These are phyloP conservation scores for Tetrapyrgos nigripes DNA, from an alignment of 1,284 basidiomycete species.

Conservation along the genomic window DNA sequence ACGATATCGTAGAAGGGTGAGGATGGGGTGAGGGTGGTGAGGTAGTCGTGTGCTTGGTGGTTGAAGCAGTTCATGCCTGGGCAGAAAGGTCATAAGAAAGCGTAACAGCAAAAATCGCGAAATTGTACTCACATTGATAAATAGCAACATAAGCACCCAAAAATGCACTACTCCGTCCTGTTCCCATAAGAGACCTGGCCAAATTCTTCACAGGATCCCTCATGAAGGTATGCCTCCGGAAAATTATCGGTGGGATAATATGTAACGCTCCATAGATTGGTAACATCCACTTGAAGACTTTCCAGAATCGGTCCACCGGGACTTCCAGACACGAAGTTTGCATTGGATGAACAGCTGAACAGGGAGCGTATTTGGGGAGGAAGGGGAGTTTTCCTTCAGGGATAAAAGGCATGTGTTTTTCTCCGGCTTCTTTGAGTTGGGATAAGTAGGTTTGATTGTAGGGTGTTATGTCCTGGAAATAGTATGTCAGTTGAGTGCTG, in stretches of 20 bases:
- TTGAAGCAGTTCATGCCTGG: slow-evolving; percentile 80
- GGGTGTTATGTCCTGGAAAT: slow-evolving; percentile 46
- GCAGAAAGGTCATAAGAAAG: slow-evolving; percentile 8
- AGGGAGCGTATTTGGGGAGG: slow-evolving; percentile 63
- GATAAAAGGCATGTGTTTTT: slow-evolving; percentile 22
- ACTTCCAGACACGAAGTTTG: slow-evolving; percentile 73
- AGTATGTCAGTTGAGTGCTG: slow-evolving; percentile 28
- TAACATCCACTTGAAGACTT: slow-evolving; percentile 87
- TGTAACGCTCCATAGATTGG: slow-evolving; percentile 91
- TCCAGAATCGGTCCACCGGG: slow-evolving; percentile 77
- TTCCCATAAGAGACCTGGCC: slow-evolving; percentile 72
- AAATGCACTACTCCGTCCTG: slow-evolving; percentile 88
- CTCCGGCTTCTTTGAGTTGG: slow-evolving; percentile 28
- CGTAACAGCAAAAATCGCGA: slow-evolving; percentile 3
- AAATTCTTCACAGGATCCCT: slow-evolving; percentile 72
- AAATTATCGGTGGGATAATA: slow-evolving; percentile 85
- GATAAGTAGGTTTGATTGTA: slow-evolving; percentile 45
- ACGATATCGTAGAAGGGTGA: slow-evolving; percentile 28
- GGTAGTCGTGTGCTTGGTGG: slow-evolving; percentile 59
- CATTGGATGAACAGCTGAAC: slow-evolving; percentile 82
- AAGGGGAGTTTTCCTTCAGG: slow-evolving; percentile 42
- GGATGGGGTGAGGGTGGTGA: slow-evolving; percentile 46
- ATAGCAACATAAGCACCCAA: slow-evolving; percentile 86
- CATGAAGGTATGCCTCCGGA: slow-evolving; percentile 69
- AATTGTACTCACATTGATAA: slow-evolving; percentile 72